Percentiles rank a stretch among this genome's conserved stretches.
Conservation (phyloP, 441 rosid species). For the Aleurites moluccanus region DNA sequence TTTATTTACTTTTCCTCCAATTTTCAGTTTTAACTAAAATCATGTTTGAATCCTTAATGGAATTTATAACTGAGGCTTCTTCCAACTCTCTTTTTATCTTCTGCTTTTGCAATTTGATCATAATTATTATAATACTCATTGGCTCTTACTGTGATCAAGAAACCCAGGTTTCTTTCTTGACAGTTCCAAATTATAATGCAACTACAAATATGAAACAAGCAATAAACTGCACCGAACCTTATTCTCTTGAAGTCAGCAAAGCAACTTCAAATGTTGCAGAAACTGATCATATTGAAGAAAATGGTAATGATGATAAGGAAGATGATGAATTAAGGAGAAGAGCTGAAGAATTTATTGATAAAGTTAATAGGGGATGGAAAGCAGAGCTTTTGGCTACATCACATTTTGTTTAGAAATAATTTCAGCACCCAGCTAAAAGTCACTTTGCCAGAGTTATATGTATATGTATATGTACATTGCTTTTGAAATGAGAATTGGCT, state of each 20-base stretch:
- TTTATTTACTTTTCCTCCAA: no score
- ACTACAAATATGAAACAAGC: not conserved
- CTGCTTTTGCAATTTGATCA: slow-evolving; percentile 61
- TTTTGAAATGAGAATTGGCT: no score
- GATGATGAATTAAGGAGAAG: slow-evolving; percentile 12
- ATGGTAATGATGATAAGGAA: not conserved
- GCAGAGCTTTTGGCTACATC: not conserved
- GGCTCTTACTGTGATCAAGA: slow-evolving; percentile 25
- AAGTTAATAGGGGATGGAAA: slow-evolving; percentile 14
- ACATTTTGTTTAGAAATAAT: not conserved
- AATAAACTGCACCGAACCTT: not conserved
- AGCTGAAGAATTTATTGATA: slow-evolving; percentile 16
- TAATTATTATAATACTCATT: slow-evolving; percentile 40
- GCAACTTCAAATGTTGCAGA: not conserved
- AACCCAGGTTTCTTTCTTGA: slow-evolving; percentile 14
- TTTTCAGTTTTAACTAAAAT: not conserved
- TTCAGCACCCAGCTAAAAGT: not conserved
- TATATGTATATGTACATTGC: no score
- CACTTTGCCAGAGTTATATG: no score
- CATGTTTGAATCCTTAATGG: slow-evolving; percentile 27
- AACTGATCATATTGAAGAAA: not conserved
- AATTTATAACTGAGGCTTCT: slow-evolving; percentile 45
- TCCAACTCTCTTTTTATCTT: slow-evolving; percentile 52
- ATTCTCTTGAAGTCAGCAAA: not conserved
- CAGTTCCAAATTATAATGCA: not conserved